Evolutionary conservation across 306 rosid genomes (phyloP), one percentile per base, ranked within the genome.

Genomic region (Castanospermum australe): DNA sequence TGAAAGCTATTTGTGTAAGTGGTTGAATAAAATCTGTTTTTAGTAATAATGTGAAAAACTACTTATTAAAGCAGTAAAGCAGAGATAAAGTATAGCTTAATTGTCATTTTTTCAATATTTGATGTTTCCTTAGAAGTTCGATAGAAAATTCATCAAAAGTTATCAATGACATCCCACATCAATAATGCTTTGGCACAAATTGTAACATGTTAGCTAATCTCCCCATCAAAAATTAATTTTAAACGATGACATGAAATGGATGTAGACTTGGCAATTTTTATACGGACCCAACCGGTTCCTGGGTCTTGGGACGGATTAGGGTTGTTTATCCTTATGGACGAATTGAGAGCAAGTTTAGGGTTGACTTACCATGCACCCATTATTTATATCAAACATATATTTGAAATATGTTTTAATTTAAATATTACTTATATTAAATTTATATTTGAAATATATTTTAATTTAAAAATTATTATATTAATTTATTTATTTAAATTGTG

Each of bases 131-230:
- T 30, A n/a, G 0, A 28, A 60, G 11, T 63, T 5, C 25, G 55
- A 54, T 18, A 55, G 12, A 55, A 30, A 24, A 67, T 17, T 45
- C 4, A 25, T 66, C 24, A 71, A 66, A 77, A 5, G 81, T 28
- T 60, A 42, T 42, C n/a, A 15, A 9, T 54, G 76, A 6, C 21
- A 28, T 75, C 33, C 56, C 61, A 44, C 28, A 45, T 21, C 42
- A 59, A 69, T 79, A 59, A 69, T 79, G 57, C 15, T 30, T n/a
- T 32, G 45, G 44, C 70, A 44, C 21, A 21, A 57, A 69, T 56
- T 8, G 21, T 12, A 42, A 38, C 82, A 9, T 6, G 8, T 52
- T 38, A 10, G 55, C n/a, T 41, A 64, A 63, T 76, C n/a, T 3
- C 11, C 24, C 24, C 11, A 7, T 5, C 22, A 48, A 25, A 45